phyloP scores from a whole-genome alignment of 495 filamentous ascomycete genomes.

The Staphylotrichum tortipilum region DNA sequence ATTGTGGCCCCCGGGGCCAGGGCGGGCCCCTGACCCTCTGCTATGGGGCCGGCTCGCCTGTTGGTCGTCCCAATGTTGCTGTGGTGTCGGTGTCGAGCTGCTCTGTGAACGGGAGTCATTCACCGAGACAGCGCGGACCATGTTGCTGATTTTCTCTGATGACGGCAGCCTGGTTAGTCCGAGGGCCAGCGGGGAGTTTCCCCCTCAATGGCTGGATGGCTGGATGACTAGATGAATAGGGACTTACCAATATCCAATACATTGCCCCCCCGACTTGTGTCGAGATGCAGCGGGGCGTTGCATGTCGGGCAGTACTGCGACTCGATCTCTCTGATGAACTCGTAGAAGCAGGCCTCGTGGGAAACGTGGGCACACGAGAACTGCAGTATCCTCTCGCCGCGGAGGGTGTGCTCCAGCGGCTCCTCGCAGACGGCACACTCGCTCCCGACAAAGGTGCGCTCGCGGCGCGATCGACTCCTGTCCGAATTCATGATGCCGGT shows the following conservation, averaged over 20 bases:
- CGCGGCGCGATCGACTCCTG: conserved; percentile 69
- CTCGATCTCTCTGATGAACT: conserved; percentile 93
- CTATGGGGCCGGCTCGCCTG: conserved; percentile 40
- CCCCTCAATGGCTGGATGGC: too few relatives aligned
- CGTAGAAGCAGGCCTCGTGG: conserved; percentile 98
- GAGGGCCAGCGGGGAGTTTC: too few relatives aligned
- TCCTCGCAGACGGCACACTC: conserved; percentile 97
- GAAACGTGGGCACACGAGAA: conserved; percentile 94
- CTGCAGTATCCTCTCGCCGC: conserved; percentile 89
- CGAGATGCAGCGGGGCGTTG: conserved; percentile 83
- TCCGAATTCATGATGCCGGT: conserved; percentile 65
- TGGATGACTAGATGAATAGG: too few relatives aligned
- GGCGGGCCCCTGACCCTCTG: conserved; percentile 38
- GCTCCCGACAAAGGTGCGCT: conserved; percentile 89
- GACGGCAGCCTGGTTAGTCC: conserved; percentile 13
- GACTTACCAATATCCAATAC: conserved; percentile 77
- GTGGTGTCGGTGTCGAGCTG: conserved; percentile 36
- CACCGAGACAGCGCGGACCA: conserved; percentile 76
- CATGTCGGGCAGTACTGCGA: conserved; percentile 93
- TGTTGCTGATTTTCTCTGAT: conserved; percentile 87
- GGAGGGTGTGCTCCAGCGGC: conserved; percentile 90
- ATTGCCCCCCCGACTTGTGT: conserved; percentile 92
- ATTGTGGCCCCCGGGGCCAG: conserved; percentile 21
- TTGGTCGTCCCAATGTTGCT: conserved; percentile 43
- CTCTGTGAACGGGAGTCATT: conserved; percentile 51